Evolutionary conservation across 1,284 basidiomycete species (phyloP).

Genomic region (Stygiomarasmius scandens): DNA sequence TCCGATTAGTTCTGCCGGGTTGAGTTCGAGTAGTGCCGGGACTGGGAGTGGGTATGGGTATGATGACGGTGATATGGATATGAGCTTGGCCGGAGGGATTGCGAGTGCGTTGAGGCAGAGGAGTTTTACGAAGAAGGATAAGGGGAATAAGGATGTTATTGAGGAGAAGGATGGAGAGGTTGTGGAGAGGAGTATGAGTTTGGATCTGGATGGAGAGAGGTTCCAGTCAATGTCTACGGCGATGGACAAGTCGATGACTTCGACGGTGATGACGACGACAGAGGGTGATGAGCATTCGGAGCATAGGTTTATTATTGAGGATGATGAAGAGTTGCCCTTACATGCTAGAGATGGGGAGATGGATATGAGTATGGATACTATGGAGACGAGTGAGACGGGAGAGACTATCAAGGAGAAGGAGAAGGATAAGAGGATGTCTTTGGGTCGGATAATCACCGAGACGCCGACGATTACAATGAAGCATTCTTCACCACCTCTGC

Average conservation of each 20-base stretch:
- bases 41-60: constrained; percentile 12
- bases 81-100: background rate
- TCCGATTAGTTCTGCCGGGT: constrained; percentile 15
- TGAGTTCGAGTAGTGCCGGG: constrained; percentile 10
- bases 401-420: background rate
- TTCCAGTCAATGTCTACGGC: background rate
- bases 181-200: background rate
- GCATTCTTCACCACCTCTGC: background rate
- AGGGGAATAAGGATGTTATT: background rate
- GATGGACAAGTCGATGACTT: background rate
- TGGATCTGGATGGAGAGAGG: background rate
- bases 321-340: constrained; percentile 41
- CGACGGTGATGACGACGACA: background rate
- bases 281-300: constrained; percentile 11
- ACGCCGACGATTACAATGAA: background rate
- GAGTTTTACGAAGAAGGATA: background rate
- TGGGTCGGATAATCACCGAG: background rate
- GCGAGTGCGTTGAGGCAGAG: background rate
- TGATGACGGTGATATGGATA: background rate
- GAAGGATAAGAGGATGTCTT: background rate
- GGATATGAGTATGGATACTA: constrained; percentile 9
- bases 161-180: background rate
- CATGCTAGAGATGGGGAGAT: constrained; percentile 14
- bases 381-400: background rate
- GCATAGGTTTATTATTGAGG: constrained; percentile 36